phyloP scores from a whole-genome alignment of 2,329 filamentous ascomycete genomes.

The Endothia cerciana region DNA sequence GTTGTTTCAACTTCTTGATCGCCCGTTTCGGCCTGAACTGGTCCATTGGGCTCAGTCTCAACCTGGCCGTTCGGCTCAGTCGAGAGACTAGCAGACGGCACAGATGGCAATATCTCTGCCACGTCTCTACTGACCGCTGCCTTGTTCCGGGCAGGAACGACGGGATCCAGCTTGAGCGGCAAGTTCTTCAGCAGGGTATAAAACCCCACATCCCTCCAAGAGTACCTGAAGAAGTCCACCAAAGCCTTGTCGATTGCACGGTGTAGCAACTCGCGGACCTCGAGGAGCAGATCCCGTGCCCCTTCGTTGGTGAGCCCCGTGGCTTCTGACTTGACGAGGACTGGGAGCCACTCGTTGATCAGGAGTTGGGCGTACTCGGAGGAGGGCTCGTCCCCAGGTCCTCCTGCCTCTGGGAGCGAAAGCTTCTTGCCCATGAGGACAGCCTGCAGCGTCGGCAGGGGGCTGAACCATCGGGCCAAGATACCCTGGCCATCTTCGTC shows the following conservation, averaged over 20 bases:
- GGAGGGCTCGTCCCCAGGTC: not conserved
- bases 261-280: conserved; percentile 8
- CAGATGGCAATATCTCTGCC: too few relatives aligned
- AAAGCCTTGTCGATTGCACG: conserved; percentile 16
- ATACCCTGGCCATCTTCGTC: not conserved
- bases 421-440: conserved; percentile 11
- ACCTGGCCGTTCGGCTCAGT: too few relatives aligned
- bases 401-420: not conserved
- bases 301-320: conserved; percentile 2
- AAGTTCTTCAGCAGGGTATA: conserved; percentile 8
- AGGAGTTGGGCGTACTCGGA: not conserved
- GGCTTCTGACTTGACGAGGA: conserved; percentile 22
- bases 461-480: conserved; percentile 15
- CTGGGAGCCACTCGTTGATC: conserved; percentile 21
- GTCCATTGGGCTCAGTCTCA: too few relatives aligned
- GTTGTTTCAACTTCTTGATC: too few relatives aligned
- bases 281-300: conserved; percentile 13
- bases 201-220: not conserved
- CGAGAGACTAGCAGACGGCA: too few relatives aligned
- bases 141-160: not conserved
- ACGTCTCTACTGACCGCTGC: not conserved
- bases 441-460: conserved; percentile 17
- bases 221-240: conserved; percentile 12
- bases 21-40: too few relatives aligned
- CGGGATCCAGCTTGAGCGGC: not conserved